Conservation (phyloP, 2,329 filamentous ascomycete species). For the Fusarium verticillioides region DNA sequence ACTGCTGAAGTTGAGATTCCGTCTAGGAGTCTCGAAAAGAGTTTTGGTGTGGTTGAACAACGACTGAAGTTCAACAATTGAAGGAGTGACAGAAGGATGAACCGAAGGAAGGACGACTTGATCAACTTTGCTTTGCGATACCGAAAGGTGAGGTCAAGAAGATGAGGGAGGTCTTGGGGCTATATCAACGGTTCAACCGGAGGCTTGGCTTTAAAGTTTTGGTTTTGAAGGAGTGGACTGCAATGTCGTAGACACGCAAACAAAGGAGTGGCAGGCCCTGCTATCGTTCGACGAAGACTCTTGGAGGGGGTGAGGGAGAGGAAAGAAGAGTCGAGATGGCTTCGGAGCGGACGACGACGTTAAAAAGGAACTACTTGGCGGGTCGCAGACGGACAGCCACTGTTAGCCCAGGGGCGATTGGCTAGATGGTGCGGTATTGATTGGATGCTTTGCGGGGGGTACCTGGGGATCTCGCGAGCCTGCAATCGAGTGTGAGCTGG, state of each 20-base stretch:
- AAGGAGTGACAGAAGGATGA: conserved; percentile 44
- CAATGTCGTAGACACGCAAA: conserved; percentile 48
- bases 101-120: conserved; percentile 37
- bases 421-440: conserved; percentile 36
- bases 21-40: conserved; percentile 41
- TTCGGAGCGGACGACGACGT: conserved; percentile 42
- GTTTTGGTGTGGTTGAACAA: conserved; percentile 39
- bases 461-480: conserved; percentile 35
- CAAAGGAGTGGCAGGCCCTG: conserved; percentile 44
- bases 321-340: conserved; percentile 32
- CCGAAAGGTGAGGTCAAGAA: conserved; percentile 21
- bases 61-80: conserved; percentile 34
- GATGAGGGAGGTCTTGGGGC: conserved; percentile 34
- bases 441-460: conserved; percentile 38
- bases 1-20: conserved; percentile 41
- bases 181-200: conserved; percentile 47
- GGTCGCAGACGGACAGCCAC: conserved; percentile 38
- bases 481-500: conserved; percentile 33
- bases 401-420: conserved; percentile 36
- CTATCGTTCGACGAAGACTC: conserved; percentile 44
- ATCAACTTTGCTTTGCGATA: conserved; percentile 35
- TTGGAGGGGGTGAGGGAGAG: conserved; percentile 44
- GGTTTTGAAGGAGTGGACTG: conserved; percentile 48
- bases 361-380: conserved; percentile 45
- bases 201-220: conserved; percentile 40